Evolutionary conservation across 805 yeast species (phyloP).

Genomic region (Saccharomycopsis amapae): DNA sequence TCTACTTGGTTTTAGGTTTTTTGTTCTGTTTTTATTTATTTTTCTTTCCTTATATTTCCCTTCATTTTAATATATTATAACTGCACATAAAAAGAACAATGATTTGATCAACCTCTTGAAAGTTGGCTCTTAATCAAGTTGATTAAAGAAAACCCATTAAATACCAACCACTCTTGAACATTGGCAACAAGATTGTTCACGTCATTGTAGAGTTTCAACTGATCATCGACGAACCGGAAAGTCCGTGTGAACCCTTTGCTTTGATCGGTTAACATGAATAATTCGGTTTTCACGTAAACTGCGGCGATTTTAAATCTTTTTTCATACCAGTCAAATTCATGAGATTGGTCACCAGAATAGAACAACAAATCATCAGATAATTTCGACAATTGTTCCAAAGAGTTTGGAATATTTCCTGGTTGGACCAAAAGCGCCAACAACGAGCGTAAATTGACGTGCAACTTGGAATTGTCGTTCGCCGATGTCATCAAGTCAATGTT

Average conservation of each 20-base stretch:
- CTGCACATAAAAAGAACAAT: not conserved
- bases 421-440: constrained; percentile 50
- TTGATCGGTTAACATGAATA: constrained; percentile 72
- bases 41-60: not conserved
- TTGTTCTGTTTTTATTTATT: not conserved
- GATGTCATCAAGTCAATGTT: constrained; percentile 18
- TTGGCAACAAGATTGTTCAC: constrained; percentile 56
- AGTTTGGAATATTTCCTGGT: constrained; percentile 50
- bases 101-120: constrained; percentile 42
- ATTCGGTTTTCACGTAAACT: constrained; percentile 66
- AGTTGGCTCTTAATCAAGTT: constrained; percentile 69
- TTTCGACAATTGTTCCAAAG: constrained; percentile 63
- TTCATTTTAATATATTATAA: not conserved
- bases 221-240: constrained; percentile 51
- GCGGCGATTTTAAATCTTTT: constrained; percentile 66
- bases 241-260: constrained; percentile 53
- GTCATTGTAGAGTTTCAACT: constrained; percentile 44
- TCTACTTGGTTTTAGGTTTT: too few relatives aligned
- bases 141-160: constrained; percentile 42
- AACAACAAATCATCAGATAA: constrained; percentile 79
- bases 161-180: constrained; percentile 70
- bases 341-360: constrained; percentile 67
- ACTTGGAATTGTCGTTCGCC: constrained; percentile 23
- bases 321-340: constrained; percentile 89
- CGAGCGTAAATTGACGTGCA: constrained; percentile 31